phyloP scores from a whole-genome alignment of 2,329 filamentous ascomycete genomes.

The Colletotrichum lini region DNA sequence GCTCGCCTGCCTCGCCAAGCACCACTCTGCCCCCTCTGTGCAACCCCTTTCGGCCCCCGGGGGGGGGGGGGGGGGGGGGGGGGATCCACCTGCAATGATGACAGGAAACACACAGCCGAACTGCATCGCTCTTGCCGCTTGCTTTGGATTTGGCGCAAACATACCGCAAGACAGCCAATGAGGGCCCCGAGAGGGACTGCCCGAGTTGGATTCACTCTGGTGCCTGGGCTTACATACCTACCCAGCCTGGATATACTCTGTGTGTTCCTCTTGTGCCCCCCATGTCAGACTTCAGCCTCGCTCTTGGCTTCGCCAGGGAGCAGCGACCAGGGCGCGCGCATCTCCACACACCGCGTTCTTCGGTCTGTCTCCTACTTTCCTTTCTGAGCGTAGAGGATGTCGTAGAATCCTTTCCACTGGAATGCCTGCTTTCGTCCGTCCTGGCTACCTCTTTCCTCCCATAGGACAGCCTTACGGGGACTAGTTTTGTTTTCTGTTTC shows the following conservation, averaged over 20 bases:
- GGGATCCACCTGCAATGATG: slow-evolving; percentile 16
- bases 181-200: neutral
- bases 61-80: too few relatives aligned
- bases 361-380: neutral
- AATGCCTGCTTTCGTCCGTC: neutral
- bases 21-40: neutral
- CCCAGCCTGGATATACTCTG: neutral
- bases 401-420: neutral
- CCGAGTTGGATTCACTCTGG: neutral
- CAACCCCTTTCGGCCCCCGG: neutral
- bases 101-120: neutral
- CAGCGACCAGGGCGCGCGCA: neutral
- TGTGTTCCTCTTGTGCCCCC: neutral
- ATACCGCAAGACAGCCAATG: slow-evolving; percentile 23
- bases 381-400: neutral
- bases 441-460: neutral
- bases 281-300: slow-evolving; percentile 26
- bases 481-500: slow-evolving; percentile 15
- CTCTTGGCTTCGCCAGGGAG: slow-evolving; percentile 17
- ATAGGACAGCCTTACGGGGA: slow-evolving; percentile 31
- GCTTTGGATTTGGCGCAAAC: neutral
- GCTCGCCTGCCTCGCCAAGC: slow-evolving; percentile 3
- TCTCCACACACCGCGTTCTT: slow-evolving; percentile 4
- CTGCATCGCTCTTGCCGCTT: neutral
- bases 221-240: neutral